phyloP scores from a whole-genome alignment of 176 grass and related monocot species.

The Cenchrus americanus region DNA sequence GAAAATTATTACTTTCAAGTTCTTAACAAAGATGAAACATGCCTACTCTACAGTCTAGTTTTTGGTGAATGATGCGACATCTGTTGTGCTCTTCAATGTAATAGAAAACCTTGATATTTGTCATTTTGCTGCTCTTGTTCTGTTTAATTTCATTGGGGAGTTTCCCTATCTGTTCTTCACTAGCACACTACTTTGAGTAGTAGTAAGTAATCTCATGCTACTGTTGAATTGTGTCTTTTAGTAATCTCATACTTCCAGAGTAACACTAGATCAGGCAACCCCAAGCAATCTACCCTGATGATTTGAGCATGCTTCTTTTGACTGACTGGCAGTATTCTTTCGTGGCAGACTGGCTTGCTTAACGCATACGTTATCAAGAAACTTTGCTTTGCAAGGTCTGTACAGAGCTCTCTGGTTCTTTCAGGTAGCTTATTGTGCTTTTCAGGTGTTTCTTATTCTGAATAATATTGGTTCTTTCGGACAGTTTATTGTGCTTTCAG shows the following conservation, averaged over 20 bases:
- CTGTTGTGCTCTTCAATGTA: no score
- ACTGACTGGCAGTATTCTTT: slow-evolving; percentile 40
- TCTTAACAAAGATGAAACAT: no score
- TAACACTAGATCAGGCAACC: background rate
- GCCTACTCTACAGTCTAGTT: no score
- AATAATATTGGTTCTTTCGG: background rate
- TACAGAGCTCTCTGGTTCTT: background rate
- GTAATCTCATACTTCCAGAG: background rate
- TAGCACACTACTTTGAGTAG: slow-evolving; percentile 82
- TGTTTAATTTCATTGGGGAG: slow-evolving; percentile 72
- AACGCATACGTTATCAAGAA: slow-evolving; percentile 92
- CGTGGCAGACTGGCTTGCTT: slow-evolving; percentile 81
- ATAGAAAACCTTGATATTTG: slow-evolving; percentile 69
- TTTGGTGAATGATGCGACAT: no score
- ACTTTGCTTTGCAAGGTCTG: slow-evolving; percentile 26
- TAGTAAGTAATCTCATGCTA: slow-evolving; percentile 57
- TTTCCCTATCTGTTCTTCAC: slow-evolving; percentile 84
- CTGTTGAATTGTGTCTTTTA: slow-evolving; percentile 7
- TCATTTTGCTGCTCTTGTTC: slow-evolving; percentile 66
- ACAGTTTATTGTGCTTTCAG: background rate
- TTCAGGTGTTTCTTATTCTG: background rate
- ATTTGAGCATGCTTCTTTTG: slow-evolving; percentile 30
- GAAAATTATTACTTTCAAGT: no score
- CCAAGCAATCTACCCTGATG: slow-evolving; percentile 24
- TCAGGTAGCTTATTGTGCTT: background rate